Evolutionary conservation across 225 moss, liverwort and hornwort species (phyloP).

Genomic region (Anthoceros angustus): DNA sequence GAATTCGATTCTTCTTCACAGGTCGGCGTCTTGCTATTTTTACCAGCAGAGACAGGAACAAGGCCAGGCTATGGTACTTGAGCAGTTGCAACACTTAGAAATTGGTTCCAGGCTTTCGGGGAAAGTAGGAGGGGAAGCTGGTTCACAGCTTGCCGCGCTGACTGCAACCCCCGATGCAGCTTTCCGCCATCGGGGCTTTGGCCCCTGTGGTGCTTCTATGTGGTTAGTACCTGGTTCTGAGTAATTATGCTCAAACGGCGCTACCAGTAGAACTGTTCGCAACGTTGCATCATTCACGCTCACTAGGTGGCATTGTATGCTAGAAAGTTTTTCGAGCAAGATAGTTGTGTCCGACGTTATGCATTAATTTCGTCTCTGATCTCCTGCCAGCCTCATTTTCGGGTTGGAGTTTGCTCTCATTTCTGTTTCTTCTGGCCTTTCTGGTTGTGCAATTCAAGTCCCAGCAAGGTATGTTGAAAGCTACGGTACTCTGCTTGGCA

Average conservation of each 20-base stretch:
- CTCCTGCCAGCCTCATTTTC: constrained; percentile 48
- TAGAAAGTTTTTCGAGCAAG: too few species aligned
- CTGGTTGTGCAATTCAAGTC: constrained; percentile 73
- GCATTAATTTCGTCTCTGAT: not conserved
- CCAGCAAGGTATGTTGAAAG: constrained; percentile 36
- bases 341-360: not conserved
- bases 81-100: too few species aligned
- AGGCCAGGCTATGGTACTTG: too few species aligned
- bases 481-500: too few species aligned
- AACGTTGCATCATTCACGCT: too few species aligned
- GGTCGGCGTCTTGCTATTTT: too few species aligned
- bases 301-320: too few species aligned
- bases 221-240: constrained; percentile 22
- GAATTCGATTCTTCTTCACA: too few species aligned
- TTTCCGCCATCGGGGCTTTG: constrained; percentile 74
- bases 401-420: constrained; percentile 87
- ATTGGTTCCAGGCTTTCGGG: too few species aligned
- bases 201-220: constrained; percentile 69
- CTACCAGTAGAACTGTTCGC: too few species aligned
- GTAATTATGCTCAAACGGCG: not conserved
- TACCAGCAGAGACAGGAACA: too few species aligned
- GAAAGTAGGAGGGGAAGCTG: not conserved
- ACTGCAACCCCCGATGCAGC: constrained; percentile 36
- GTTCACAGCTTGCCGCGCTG: not conserved
- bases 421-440: constrained; percentile 71